Conservation (phyloP, 129 eudicot species). For the Arctium minus region DNA sequence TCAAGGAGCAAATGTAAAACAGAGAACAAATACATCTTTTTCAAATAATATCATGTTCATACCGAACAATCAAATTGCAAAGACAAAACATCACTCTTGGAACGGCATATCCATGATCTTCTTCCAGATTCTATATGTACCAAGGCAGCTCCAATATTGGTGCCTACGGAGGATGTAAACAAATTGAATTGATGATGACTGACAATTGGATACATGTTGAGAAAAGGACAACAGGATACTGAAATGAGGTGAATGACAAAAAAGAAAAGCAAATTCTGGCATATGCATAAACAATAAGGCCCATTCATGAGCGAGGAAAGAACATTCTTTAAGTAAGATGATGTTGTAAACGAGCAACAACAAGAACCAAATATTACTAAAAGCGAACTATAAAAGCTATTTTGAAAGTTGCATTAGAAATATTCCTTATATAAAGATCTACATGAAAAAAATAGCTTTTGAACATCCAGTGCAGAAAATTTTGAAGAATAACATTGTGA, state of each 20-base stretch:
- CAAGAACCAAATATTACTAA: not conserved
- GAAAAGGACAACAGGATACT: not conserved
- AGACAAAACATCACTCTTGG: constrained; percentile 85
- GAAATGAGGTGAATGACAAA: not conserved
- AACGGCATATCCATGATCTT: constrained; percentile 49
- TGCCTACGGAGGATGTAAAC: constrained; percentile 46
- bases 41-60: constrained; percentile 12
- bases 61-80: constrained; percentile 65
- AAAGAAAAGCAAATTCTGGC: not conserved
- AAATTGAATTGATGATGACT: not conserved
- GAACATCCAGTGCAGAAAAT: not conserved
- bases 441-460: not conserved
- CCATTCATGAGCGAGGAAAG: not conserved
- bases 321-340: not conserved
- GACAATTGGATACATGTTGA: not conserved
- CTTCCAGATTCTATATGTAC: constrained; percentile 61
- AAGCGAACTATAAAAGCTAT: not conserved
- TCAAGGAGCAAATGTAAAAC: not conserved
- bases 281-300: not conserved
- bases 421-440: not conserved
- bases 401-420: not conserved
- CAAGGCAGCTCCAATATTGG: constrained; percentile 65
- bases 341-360: not conserved
- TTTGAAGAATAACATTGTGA: too few species aligned
- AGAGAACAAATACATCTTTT: not conserved